phyloP scores from a whole-genome alignment of 2,329 filamentous ascomycete species.

The Aschersonia sp. region DNA sequence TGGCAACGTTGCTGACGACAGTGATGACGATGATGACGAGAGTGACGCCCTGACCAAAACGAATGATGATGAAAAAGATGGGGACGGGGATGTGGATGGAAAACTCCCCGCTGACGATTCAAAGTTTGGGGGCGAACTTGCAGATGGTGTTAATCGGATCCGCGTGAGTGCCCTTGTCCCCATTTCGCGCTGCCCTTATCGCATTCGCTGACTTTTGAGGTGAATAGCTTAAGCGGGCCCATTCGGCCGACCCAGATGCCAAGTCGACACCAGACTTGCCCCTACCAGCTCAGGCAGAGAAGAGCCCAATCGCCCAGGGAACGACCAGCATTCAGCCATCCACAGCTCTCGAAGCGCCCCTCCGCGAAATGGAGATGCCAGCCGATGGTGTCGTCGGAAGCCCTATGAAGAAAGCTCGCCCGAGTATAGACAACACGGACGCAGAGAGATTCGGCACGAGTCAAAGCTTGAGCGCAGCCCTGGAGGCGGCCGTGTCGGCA shows the following conservation, averaged over 20 bases:
- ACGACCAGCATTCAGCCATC: conserved; percentile 2
- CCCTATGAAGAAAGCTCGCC: conserved; percentile 61
- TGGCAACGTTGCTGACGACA: conserved; percentile 54
- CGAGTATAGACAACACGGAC: conserved; percentile 29
- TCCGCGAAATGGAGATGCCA: conserved; percentile 15
- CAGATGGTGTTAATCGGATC: conserved; percentile 70
- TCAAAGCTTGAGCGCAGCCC: conserved; percentile 20
- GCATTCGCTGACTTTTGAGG: conserved; percentile 4
- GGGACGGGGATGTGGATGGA: conserved; percentile 21
- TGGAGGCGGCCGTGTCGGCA: conserved; percentile 15
- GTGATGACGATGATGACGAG: conserved; percentile 52
- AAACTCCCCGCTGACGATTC: conserved; percentile 57
- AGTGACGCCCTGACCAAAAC: conserved; percentile 47
- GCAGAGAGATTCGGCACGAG: conserved; percentile 12
- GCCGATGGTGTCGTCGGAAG: conserved; percentile 41
- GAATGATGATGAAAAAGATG: conserved; percentile 49
- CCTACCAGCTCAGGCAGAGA: conserved; percentile 28
- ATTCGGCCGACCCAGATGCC: conserved; percentile 55
- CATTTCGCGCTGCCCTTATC: not conserved
- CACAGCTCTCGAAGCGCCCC: conserved; percentile 11
- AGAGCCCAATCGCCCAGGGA: conserved; percentile 17
- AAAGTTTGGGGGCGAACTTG: conserved; percentile 57
- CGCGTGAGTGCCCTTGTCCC: conserved; percentile 37
- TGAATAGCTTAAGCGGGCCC: conserved; percentile 63
- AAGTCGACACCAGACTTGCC: conserved; percentile 17